Base-by-base conservation (phyloP, 2,329 filamentous ascomycete species). In the Penicillium sumatraense region DNA sequence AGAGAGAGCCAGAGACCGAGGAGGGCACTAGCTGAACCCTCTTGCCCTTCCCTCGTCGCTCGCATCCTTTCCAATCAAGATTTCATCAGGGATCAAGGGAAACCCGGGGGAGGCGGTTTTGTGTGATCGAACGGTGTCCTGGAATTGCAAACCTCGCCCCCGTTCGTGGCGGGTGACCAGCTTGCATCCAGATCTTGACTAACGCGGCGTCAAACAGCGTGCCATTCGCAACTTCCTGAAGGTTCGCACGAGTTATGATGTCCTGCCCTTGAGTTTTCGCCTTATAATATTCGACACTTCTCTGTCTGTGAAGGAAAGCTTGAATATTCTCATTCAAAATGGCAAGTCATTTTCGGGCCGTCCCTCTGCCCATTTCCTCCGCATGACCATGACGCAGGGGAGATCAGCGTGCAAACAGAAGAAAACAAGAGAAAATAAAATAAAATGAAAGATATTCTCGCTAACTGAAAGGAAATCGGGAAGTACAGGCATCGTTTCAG, bases 161-260 rank as follows among this genome's bases (percentile, higher is more conserved):
- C 27, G 49, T 56, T 57, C 38, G 52, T 51, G 44, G 52, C 57
- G 45, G 45, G 53, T 56, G 50, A 54, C 56, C 51, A 35, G 42
- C 46, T 52, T 36, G 49, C 50, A 61, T 61, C 62, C 45, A 54
- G 53, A 59, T 61, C 58, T 57, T 60, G 58, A 65, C 68, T 73
- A 68, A 72, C 62, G 50, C 56, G 54, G 61, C 53, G 47, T 65
- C 41, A 56, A 66, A 62, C 76, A 96, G 93, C 88, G 88, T 80
- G 89, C 90, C 60, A 93, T 98, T 68, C 90, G 95, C 76, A 90
- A 96, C 67, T 99, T 99, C 78, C 87, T 99, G 72, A 96, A 93
- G 76, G 89, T 96, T 66, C 89, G 95, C 71, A 98, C 91, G 31
- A 97, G 93, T 75, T 99, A 99, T 81, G 95, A 99, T 78, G 95